phyloP scores from a whole-genome alignment of 164 flowering plant genomes.

The Sedum album region DNA sequence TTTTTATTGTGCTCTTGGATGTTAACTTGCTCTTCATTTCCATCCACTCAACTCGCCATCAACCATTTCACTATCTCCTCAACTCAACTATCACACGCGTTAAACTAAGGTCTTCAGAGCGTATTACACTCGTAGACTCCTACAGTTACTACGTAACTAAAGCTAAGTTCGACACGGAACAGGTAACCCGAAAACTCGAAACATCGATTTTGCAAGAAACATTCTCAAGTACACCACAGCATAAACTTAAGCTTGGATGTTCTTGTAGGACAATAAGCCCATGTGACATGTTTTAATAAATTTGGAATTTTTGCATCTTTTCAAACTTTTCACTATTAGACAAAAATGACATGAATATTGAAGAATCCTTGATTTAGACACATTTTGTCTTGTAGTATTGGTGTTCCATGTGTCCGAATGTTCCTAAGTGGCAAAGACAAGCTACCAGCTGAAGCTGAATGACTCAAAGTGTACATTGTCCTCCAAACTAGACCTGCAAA shows the following conservation, averaged over 20 bases:
- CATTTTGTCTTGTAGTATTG: neutral
- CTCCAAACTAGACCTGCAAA: slow-evolving; percentile 41
- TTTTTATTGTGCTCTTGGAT: neutral
- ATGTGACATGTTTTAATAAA: neutral
- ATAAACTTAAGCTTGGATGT: neutral
- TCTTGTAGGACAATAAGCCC: neutral
- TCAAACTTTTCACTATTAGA: neutral
- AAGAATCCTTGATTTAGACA: neutral
- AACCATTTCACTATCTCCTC: neutral
- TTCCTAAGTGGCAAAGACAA: neutral
- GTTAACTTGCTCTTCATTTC: neutral
- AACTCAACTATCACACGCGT: neutral
- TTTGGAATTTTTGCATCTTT: neutral
- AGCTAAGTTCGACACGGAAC: neutral
- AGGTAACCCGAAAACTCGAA: neutral
- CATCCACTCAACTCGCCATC: neutral
- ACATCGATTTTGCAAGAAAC: neutral
- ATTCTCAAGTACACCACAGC: neutral
- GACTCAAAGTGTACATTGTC: slow-evolving; percentile 45
- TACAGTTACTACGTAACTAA: neutral
- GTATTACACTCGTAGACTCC: neutral
- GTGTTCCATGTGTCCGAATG: neutral
- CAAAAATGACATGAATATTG: neutral
- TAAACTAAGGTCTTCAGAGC: neutral
- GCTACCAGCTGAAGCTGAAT: slow-evolving; percentile 53